Base-by-base conservation (phyloP, 2,329 filamentous ascomycete species). In the Penicillium hordei region DNA sequence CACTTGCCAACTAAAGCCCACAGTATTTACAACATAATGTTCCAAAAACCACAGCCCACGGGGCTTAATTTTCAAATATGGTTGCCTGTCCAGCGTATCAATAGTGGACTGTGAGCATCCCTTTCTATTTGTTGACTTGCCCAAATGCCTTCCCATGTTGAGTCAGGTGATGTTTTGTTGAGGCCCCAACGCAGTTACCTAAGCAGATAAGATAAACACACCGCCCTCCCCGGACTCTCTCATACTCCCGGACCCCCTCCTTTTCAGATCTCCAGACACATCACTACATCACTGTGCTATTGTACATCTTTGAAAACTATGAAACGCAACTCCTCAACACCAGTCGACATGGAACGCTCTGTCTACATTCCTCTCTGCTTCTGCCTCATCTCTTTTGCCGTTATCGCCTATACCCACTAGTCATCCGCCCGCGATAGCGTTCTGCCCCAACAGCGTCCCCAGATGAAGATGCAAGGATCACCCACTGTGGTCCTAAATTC, bases 331-430 rank as follows among this genome's bases (percentile, higher is more conserved):
- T 58, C 62, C 19, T 27, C 57, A 21, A 17, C 10, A 27, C 23
- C 49, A 7, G 49, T 45, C 49, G 68, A 72, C 29, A 72, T 72
- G 68, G 71, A 74, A 52, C 68, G 64, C 59, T 70, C 65, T 44
- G 70, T 72, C 60, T 73, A 72, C 46, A 73, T 74, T 34, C 71
- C 72, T 17, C 65, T 74, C 27, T 73, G 72, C 58, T 71, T 74
- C 65, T 74, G 72, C 58, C 62, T 74, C 49, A 67, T 73, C 59
- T 73, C 72, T 34, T 74, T 74, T 58, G 72, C 70, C n/a, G 72
- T 74, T 51, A 69, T 74, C 64, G 65, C 70, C 58, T 74, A 72
- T 58, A 57, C 67, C 64, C 69, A 72, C 62, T 73, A 63, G 65
- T 23, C 5, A 15, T 33, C 36, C 12, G 25, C 25, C 17, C n/a